Evolutionary conservation across 148 eudicot genomes (phyloP).

Genomic region (Selenicereus undatus): DNA sequence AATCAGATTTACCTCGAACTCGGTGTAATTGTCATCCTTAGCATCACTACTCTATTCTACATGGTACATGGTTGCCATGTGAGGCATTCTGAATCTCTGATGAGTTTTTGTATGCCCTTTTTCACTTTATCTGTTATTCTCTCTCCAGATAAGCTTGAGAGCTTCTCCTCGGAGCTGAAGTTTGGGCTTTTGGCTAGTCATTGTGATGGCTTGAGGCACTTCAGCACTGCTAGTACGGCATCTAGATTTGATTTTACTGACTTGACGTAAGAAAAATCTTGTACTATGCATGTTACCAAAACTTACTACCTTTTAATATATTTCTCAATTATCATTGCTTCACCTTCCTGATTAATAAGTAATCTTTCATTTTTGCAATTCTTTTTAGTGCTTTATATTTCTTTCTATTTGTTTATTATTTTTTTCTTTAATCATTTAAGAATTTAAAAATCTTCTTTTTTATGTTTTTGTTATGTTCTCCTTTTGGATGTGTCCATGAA

Average conservation of each 20-base stretch:
- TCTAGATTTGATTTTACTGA: slow-evolving; percentile 75
- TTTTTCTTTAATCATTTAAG: too few species aligned
- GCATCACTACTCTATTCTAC: background rate
- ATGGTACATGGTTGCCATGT: background rate
- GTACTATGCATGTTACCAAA: background rate
- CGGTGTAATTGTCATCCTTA: too few species aligned
- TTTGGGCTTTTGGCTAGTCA: slow-evolving; percentile 23
- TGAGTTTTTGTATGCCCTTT: slow-evolving; percentile 7
- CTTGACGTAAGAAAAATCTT: slow-evolving; percentile 66
- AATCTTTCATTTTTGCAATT: background rate
- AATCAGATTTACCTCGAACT: too few species aligned
- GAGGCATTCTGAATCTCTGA: background rate
- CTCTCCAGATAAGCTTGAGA: slow-evolving; percentile 30
- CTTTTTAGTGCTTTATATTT: background rate
- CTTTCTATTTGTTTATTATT: too few species aligned
- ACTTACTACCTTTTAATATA: background rate
- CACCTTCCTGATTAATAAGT: background rate
- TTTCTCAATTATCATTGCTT: background rate
- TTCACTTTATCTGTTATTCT: slow-evolving; percentile 3
- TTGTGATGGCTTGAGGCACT: slow-evolving; percentile 31
- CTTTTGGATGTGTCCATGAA: too few species aligned
- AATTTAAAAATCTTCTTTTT: too few species aligned
- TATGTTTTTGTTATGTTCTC: too few species aligned
- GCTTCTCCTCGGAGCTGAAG: slow-evolving; percentile 23
- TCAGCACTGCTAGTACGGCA: slow-evolving; percentile 38